phyloP scores from a whole-genome alignment of 108 stramenopile species.

The Fistulifera solaris region DNA sequence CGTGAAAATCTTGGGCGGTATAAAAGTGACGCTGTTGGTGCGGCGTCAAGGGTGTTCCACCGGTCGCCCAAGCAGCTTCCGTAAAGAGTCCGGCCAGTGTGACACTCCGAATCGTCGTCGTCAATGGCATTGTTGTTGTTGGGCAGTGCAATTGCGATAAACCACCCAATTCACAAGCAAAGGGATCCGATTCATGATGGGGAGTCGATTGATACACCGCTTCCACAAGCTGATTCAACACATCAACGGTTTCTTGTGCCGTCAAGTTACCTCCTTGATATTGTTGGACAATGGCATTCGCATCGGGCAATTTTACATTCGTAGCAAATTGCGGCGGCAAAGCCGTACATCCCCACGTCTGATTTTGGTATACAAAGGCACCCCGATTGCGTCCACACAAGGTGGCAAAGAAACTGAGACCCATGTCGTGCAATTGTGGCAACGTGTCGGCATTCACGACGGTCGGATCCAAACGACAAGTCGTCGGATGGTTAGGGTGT shows the following conservation, averaged over 20 bases:
- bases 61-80: slow-evolving; percentile 38
- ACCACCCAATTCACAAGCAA: slow-evolving; percentile 57
- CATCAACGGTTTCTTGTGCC: slow-evolving; percentile 29
- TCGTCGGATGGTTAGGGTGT: neutral
- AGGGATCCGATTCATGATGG: slow-evolving; percentile 21
- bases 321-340: slow-evolving; percentile 26
- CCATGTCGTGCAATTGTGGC: slow-evolving; percentile 48
- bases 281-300: slow-evolving; percentile 28
- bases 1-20: slow-evolving; percentile 35
- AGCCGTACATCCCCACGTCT: slow-evolving; percentile 18
- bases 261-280: slow-evolving; percentile 42
- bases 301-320: slow-evolving; percentile 18
- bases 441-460: slow-evolving; percentile 54
- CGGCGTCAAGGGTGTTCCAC: slow-evolving; percentile 28
- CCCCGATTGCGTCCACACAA: slow-evolving; percentile 82
- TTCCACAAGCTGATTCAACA: slow-evolving; percentile 43
- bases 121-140: neutral
- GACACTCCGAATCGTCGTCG: slow-evolving; percentile 47
- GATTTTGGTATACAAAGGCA: slow-evolving; percentile 70
- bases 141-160: slow-evolving; percentile 35
- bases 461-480: slow-evolving; percentile 43
- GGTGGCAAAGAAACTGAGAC: slow-evolving; percentile 63
- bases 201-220: slow-evolving; percentile 36
- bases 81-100: slow-evolving; percentile 60
- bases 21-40: slow-evolving; percentile 37